Conservation (phyloP, 164 flowering plant genomes). For the Sedum album region DNA sequence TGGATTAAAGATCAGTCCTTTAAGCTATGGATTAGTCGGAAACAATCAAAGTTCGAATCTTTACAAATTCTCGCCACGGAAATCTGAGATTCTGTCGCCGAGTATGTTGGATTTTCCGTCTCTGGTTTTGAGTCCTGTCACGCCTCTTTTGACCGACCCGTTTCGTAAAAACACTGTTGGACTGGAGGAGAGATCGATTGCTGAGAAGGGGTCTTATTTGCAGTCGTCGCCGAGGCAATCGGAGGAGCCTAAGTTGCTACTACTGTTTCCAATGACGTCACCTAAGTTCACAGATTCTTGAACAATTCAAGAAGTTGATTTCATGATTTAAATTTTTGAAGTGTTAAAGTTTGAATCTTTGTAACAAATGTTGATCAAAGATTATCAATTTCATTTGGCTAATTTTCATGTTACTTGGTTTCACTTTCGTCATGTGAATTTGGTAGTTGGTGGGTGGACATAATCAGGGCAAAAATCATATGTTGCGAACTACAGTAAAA, state of each 20-base stretch:
- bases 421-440: no score
- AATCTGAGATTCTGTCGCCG: conserved; percentile 48
- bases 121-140: conserved; percentile 52
- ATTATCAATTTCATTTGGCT: background rate
- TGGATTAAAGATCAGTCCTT: conserved; percentile 38
- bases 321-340: no score
- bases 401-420: background rate
- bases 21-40: conserved; percentile 24
- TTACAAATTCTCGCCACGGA: conserved; percentile 33
- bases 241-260: conserved; percentile 38
- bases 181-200: conserved; percentile 41
- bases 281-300: conserved; percentile 42
- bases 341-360: background rate
- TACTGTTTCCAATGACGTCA: conserved; percentile 50
- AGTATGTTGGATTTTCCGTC: conserved; percentile 54
- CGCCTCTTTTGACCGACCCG: conserved; percentile 57
- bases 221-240: conserved; percentile 52
- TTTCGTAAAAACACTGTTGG: no score
- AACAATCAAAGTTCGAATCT: background rate
- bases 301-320: background rate
- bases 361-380: background rate
- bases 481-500: no score
- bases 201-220: conserved; percentile 43
- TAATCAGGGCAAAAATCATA: no score
- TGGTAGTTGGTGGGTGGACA: background rate